phyloP scores from a whole-genome alignment of 352 stramenopile species.

The Globisporangium solare region DNA sequence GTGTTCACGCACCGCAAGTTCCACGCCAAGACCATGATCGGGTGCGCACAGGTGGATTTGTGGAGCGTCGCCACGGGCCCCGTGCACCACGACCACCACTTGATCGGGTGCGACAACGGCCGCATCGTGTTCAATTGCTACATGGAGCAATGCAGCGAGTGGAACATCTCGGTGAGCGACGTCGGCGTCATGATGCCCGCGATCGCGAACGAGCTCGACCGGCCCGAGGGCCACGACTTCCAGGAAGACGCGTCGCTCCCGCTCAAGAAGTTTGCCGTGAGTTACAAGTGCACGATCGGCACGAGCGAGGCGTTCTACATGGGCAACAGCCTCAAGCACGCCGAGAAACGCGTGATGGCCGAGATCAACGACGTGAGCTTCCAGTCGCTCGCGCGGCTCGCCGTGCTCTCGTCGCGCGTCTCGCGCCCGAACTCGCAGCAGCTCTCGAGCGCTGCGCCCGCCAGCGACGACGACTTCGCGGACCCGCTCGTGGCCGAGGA shows the following conservation, averaged over 20 bases:
- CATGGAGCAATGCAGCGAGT: constrained; percentile 89
- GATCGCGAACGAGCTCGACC: constrained; percentile 85
- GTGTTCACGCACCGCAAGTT: constrained; percentile 85
- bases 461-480: constrained; percentile 41
- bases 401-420: constrained; percentile 78
- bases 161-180: constrained; percentile 87
- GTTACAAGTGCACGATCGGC: constrained; percentile 88
- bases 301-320: constrained; percentile 87
- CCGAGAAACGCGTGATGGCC: constrained; percentile 64
- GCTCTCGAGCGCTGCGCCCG: constrained; percentile 13
- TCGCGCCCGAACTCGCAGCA: constrained; percentile 62
- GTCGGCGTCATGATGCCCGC: constrained; percentile 87
- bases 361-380: constrained; percentile 87
- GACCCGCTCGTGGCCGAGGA: constrained; percentile 73
- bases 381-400: constrained; percentile 75
- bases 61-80: constrained; percentile 80
- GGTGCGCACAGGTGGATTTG: constrained; percentile 69
- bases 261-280: constrained; percentile 86
- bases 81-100: constrained; percentile 85
- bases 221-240: constrained; percentile 86
- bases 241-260: constrained; percentile 85
- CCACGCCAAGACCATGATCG: constrained; percentile 70
- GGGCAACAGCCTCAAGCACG: constrained; percentile 79
- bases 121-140: constrained; percentile 90
- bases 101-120: constrained; percentile 82